Percentiles rank a stretch among this genome's conserved stretches.
phyloP scores from a whole-genome alignment of 805 yeast genomes.

The Torulaspora gathmanii region DNA sequence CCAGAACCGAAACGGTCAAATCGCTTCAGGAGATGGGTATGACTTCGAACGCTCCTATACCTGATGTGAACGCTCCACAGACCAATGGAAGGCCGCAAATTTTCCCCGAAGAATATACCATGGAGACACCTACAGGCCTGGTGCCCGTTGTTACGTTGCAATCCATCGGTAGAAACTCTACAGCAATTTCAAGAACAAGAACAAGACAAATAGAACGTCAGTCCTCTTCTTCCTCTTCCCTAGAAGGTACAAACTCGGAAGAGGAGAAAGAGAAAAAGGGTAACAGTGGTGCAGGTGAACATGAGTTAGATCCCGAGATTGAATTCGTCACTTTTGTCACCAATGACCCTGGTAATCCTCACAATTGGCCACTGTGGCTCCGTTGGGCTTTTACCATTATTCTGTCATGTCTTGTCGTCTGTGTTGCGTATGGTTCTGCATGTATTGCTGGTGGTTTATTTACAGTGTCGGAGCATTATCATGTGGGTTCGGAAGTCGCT shows the following conservation, averaged over 20 bases:
- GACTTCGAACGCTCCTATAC: conserved; percentile 47
- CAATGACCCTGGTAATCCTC: conserved; percentile 85
- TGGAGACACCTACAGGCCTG: conserved; percentile 84
- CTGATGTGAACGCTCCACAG: conserved; percentile 55
- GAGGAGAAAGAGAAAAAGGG: conserved; percentile 29
- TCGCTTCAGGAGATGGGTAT: conserved; percentile 63
- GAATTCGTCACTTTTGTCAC: conserved; percentile 80
- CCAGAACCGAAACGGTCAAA: conserved; percentile 67
- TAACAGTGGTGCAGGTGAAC: conserved; percentile 22
- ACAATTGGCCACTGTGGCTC: conserved; percentile 61
- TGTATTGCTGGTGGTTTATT: conserved; percentile 82
- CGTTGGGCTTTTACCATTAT: conserved; percentile 67
- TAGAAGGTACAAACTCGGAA: conserved; percentile 14
- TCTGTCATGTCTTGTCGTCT: conserved; percentile 67
- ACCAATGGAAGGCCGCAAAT: conserved; percentile 54
- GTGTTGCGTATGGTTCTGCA: conserved; percentile 92
- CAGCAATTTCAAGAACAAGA: conserved; percentile 37
- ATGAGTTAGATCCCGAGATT: conserved; percentile 55
- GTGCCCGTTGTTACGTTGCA: conserved; percentile 75
- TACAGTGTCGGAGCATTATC: conserved; percentile 58
- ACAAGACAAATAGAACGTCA: conserved; percentile 34
- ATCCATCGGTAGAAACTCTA: conserved; percentile 53
- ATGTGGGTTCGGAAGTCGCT: conserved; percentile 75
- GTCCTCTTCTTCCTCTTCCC: conserved; percentile 29
- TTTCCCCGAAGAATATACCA: conserved; percentile 87